Evolutionary conservation across 2,329 filamentous ascomycete species (phyloP).

Genomic region (Fusarium abutilonis): DNA sequence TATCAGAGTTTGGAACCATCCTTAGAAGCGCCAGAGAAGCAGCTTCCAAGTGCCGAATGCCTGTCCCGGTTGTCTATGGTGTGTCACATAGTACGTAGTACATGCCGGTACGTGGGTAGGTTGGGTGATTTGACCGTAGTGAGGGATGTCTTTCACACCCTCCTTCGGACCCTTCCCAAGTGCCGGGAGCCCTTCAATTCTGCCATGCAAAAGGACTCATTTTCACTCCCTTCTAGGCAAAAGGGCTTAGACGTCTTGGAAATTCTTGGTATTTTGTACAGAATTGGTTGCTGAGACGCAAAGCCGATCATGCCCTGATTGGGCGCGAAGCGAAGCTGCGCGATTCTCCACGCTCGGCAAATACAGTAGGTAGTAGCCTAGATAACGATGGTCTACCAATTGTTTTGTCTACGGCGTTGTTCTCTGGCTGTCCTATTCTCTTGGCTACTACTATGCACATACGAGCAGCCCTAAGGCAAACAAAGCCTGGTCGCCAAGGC

Average conservation of each 20-base stretch:
- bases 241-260: constrained; percentile 22
- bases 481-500: constrained; percentile 14
- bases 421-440: background rate
- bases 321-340: constrained; percentile 13
- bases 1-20: background rate
- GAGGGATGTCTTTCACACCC: constrained; percentile 15
- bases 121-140: constrained; percentile 8
- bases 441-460: background rate
- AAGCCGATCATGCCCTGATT: constrained; percentile 26
- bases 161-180: constrained; percentile 27
- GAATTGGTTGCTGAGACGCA: background rate
- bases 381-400: background rate
- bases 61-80: constrained; percentile 9
- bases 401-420: background rate
- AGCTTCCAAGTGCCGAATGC: constrained; percentile 36
- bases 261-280: background rate
- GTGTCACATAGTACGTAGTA: constrained; percentile 9
- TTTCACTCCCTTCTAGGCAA: constrained; percentile 12
- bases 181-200: constrained; percentile 16
- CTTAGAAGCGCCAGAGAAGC: constrained; percentile 33
- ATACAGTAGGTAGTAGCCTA: constrained; percentile 7
- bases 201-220: constrained; percentile 15
- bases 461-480: constrained; percentile 21
- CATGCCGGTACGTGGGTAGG: constrained; percentile 18
- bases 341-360: constrained; percentile 34